These are phyloP conservation scores for Colletotrichum sp. DNA, from an alignment of 2,329 filamentous ascomycete genomes.

Conservation along the genomic window DNA sequence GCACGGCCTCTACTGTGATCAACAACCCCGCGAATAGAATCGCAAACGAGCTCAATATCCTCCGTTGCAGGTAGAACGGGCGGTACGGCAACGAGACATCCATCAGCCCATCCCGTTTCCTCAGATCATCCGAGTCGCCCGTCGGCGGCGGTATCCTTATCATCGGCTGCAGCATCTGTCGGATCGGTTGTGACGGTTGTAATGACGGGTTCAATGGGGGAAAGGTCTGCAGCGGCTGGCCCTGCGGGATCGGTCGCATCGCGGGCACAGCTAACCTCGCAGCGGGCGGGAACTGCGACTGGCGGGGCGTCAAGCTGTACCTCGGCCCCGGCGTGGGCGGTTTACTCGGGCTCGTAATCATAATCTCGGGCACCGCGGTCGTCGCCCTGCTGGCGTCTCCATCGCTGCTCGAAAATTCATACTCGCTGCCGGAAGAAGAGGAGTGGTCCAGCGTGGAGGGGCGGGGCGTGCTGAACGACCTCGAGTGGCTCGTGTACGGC, in stretches of 20 bases:
- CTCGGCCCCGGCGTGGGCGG: neutral
- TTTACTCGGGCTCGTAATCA: constrained; percentile 3
- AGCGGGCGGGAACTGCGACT: neutral
- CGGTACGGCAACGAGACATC: constrained; percentile 37
- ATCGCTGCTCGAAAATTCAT: neutral
- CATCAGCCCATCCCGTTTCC: constrained; percentile 22
- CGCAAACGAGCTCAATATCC: constrained; percentile 33
- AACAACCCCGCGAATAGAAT: constrained; percentile 31
- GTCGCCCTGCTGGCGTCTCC: neutral
- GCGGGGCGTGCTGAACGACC: constrained; percentile 17
- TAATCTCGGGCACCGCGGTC: constrained; percentile 7
- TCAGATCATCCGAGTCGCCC: neutral
- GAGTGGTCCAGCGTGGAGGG: neutral
- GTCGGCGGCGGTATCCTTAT: neutral
- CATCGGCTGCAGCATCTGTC: neutral
- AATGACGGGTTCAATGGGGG: neutral
- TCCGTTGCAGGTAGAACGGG: constrained; percentile 38
- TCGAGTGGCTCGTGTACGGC: constrained; percentile 17
- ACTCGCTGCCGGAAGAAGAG: neutral
- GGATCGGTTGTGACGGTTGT: neutral
- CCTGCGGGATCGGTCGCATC: neutral
- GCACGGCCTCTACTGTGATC: constrained; percentile 32
- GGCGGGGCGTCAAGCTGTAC: constrained; percentile 1
- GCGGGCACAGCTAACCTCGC: neutral
- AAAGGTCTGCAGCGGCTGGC: neutral